These are phyloP conservation scores for Xerocomellus chrysenteron DNA, from an alignment of 768 basidiomycete genomes.

Conservation along the genomic window DNA sequence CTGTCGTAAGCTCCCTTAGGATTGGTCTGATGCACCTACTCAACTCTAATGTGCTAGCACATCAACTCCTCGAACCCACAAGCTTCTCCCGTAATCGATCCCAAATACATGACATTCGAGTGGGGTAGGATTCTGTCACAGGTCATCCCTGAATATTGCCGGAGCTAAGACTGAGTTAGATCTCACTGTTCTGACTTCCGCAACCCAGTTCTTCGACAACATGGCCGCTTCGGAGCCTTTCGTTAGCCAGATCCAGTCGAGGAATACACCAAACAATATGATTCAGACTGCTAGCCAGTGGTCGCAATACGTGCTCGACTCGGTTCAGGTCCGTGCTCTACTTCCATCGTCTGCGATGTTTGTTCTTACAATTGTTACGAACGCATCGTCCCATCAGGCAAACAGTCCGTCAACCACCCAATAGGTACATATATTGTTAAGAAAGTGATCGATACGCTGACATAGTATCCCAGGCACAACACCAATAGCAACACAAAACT, in stretches of 20 bases:
- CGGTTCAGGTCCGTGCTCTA: neutral
- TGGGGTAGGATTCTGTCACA: neutral
- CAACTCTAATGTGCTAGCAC: neutral
- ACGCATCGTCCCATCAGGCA: neutral
- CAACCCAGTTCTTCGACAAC: neutral
- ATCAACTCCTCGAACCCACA: neutral
- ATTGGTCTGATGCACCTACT: neutral
- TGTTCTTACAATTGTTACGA: neutral
- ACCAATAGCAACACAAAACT: neutral
- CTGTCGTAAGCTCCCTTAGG: neutral
- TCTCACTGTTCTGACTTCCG: neutral
- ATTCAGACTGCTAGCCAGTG: neutral
- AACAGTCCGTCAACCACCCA: neutral
- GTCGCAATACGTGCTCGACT: neutral
- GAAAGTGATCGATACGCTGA: neutral
- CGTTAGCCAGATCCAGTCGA: neutral
- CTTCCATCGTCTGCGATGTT: neutral
- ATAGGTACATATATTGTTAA: neutral
- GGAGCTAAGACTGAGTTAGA: neutral
- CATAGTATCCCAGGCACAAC: neutral
- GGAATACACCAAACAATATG: neutral
- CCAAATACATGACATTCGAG: neutral
- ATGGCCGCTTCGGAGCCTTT: neutral
- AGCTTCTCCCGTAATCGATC: slow-evolving; percentile 2
- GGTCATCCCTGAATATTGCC: too few relatives aligned